Evolutionary conservation across 108 stramenopile species (phyloP).

Genomic region (Aureococcus anophagefferens): DNA sequence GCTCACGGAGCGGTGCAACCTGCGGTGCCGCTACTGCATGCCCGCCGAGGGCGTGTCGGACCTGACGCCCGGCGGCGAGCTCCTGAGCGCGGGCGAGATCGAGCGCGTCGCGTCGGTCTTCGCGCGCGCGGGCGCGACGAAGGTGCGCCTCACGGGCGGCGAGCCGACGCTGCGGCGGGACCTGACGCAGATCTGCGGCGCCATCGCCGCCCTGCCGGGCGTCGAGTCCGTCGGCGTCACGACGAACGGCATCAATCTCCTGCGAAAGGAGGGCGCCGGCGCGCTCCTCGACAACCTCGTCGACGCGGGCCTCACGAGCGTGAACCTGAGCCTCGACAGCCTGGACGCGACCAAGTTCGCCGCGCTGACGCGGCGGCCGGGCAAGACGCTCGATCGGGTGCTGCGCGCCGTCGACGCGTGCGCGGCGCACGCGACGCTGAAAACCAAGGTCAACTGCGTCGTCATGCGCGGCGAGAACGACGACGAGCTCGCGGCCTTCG

Average conservation of each 20-base stretch:
- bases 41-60: slow-evolving; percentile 32
- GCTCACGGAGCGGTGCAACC: slow-evolving; percentile 89
- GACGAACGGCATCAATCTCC: slow-evolving; percentile 82
- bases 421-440: slow-evolving; percentile 29
- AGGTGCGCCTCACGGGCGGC: slow-evolving; percentile 76
- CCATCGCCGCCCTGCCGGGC: slow-evolving; percentile 19
- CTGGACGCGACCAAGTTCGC: slow-evolving; percentile 70
- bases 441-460: slow-evolving; percentile 91
- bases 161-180: slow-evolving; percentile 83
- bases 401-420: slow-evolving; percentile 55
- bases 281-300: slow-evolving; percentile 44
- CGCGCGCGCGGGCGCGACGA: slow-evolving; percentile 52
- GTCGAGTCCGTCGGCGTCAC: slow-evolving; percentile 75
- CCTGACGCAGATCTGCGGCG: slow-evolving; percentile 53
- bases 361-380: slow-evolving; percentile 63
- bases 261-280: slow-evolving; percentile 25
- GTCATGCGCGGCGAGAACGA: slow-evolving; percentile 79
- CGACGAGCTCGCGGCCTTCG: slow-evolving; percentile 78
- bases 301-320: slow-evolving; percentile 74
- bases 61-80: slow-evolving; percentile 37
- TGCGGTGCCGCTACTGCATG: slow-evolving; percentile 97
- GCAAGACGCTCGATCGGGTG: slow-evolving; percentile 50
- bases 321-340: slow-evolving; percentile 91
- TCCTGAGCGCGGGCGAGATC: slow-evolving; percentile 74
- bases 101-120: slow-evolving; percentile 63